phyloP scores from a whole-genome alignment of 2,329 filamentous ascomycete genomes.

The Aspergillus melleus region DNA sequence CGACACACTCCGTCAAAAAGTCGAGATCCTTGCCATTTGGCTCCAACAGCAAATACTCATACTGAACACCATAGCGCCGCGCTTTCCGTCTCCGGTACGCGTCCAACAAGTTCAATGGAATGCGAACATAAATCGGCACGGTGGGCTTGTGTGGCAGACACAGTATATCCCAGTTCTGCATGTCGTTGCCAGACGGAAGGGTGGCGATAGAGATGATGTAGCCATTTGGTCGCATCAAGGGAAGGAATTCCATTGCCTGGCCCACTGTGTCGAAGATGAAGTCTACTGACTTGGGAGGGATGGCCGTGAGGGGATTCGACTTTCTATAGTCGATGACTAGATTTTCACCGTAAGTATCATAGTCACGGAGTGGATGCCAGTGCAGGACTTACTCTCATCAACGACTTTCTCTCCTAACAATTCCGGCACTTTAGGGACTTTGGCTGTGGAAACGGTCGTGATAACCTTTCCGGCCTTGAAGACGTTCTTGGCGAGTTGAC shows the following conservation, averaged over 20 bases:
- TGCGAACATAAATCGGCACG: conserved; percentile 10
- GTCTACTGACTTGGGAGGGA: conserved; percentile 50
- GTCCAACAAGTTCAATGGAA: conserved; percentile 35
- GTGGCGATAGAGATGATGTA: conserved; percentile 40
- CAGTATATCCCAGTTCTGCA: conserved; percentile 35
- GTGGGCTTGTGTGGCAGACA: conserved; percentile 1
- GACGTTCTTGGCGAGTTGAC: conserved; percentile 54
- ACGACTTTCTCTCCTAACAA: conserved; percentile 46
- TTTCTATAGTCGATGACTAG: conserved; percentile 53
- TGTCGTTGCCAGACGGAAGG: conserved; percentile 35
- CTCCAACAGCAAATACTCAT: conserved; percentile 49
- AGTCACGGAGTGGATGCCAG: neutral
- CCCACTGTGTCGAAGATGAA: conserved; percentile 54
- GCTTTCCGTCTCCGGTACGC: conserved; percentile 4
- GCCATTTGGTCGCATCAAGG: conserved; percentile 43
- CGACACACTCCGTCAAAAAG: conserved; percentile 40
- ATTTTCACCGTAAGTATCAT: neutral
- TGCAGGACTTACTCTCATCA: conserved; percentile 39
- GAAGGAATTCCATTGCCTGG: conserved; percentile 41
- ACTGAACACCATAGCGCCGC: conserved; percentile 47
- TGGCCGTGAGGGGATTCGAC: conserved; percentile 36
- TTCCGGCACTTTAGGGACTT: conserved; percentile 48
- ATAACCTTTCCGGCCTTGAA: conserved; percentile 52
- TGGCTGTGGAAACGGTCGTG: conserved; percentile 55
- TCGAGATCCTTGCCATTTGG: conserved; percentile 46